Evolutionary conservation across 176 grass and related monocot genomes (phyloP).

Genomic region (maize (Zea mays)): DNA sequence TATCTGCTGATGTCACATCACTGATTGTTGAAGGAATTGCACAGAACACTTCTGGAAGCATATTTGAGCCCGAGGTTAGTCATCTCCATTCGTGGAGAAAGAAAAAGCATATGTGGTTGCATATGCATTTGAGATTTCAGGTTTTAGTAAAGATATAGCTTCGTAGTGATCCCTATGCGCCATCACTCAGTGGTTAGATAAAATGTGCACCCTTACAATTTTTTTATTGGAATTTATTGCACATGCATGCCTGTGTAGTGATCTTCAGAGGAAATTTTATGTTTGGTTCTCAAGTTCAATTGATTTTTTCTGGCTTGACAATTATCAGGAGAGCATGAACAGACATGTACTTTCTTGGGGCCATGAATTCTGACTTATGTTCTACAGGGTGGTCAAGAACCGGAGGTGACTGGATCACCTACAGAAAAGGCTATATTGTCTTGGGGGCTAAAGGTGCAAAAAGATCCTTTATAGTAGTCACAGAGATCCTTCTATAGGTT

Average conservation of each 20-base stretch:
- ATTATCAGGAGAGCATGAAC: neutral
- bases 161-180: neutral
- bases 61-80: conserved; percentile 75
- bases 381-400: conserved; percentile 55
- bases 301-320: neutral
- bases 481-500: neutral
- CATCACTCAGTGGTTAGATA: neutral
- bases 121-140: neutral
- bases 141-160: neutral
- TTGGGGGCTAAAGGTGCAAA: conserved; percentile 79
- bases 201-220: neutral
- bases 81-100: conserved; percentile 12
- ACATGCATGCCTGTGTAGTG: neutral
- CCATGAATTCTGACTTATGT: conserved; percentile 23
- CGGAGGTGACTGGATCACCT: conserved; percentile 89
- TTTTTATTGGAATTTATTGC: neutral
- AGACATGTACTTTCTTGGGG: neutral
- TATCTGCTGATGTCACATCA: conserved; percentile 53
- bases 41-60: conserved; percentile 86
- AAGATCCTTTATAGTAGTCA: conserved; percentile 21
- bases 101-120: neutral
- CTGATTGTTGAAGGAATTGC: conserved; percentile 85
- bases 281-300: neutral
- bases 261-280: neutral
- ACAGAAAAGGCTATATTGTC: conserved; percentile 93